phyloP scores from a whole-genome alignment of 352 stramenopile species.

The Phytophthora pseudosyringae region DNA sequence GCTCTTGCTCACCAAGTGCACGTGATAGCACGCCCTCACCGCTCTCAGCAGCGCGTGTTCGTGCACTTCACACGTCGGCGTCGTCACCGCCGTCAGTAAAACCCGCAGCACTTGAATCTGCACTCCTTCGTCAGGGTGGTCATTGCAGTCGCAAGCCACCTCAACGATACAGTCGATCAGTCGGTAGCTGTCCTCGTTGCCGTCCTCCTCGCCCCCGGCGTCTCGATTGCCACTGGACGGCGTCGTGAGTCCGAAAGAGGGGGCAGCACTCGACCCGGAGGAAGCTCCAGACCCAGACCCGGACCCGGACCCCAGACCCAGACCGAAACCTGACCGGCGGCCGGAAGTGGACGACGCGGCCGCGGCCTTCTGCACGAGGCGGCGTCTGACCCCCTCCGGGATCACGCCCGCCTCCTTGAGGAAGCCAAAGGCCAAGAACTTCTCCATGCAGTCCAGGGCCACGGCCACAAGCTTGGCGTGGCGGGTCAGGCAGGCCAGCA shows the following conservation, averaged over 20 bases:
- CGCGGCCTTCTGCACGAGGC: slow-evolving; percentile 63
- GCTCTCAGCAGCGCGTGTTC: slow-evolving; percentile 94
- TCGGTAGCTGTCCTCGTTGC: slow-evolving; percentile 47
- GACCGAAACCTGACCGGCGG: slow-evolving; percentile 26
- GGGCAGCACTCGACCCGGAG: slow-evolving; percentile 12
- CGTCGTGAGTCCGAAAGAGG: slow-evolving; percentile 18
- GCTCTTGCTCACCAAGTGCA: slow-evolving; percentile 94
- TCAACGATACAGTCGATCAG: slow-evolving; percentile 91
- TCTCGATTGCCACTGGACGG: slow-evolving; percentile 11
- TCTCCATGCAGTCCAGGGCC: slow-evolving; percentile 91
- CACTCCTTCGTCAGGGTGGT: slow-evolving; percentile 90
- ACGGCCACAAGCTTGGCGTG: slow-evolving; percentile 80
- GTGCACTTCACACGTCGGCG: slow-evolving; percentile 90
- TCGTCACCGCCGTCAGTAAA: slow-evolving; percentile 92
- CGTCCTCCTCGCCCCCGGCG: slow-evolving; percentile 22
- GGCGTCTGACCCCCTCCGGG: slow-evolving; percentile 66
- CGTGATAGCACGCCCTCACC: slow-evolving; percentile 96
- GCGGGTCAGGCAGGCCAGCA: slow-evolving; percentile 75
- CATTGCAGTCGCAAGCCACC: slow-evolving; percentile 91
- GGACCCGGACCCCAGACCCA: slow-evolving; percentile 20
- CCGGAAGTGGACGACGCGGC: slow-evolving; percentile 23
- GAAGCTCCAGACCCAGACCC: slow-evolving; percentile 1
- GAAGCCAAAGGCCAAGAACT: slow-evolving; percentile 91
- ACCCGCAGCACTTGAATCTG: slow-evolving; percentile 95
- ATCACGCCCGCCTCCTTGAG: slow-evolving; percentile 69